phyloP scores from a whole-genome alignment of 495 filamentous ascomycete species.

The Penicillium fimorum region DNA sequence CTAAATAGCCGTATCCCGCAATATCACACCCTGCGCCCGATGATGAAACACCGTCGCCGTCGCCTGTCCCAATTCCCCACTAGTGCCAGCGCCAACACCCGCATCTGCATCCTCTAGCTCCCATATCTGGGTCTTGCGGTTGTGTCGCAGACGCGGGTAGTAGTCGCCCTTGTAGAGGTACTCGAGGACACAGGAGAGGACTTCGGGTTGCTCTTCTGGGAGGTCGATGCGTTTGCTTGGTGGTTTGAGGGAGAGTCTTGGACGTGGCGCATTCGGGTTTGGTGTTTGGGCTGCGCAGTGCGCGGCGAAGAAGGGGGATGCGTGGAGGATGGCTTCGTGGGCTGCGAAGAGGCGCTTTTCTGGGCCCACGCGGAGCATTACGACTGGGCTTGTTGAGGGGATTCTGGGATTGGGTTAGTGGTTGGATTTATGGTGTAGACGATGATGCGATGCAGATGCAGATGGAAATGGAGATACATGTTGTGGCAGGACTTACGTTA shows the following conservation, averaged over 20 bases:
- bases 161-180: conserved; percentile 96
- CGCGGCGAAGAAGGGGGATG: conserved; percentile 72
- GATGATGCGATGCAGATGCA: background rate
- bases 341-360: conserved; percentile 84
- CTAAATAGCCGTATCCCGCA: conserved; percentile 90
- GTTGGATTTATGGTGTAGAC: background rate
- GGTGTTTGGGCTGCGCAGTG: conserved; percentile 19
- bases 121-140: conserved; percentile 65
- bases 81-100: conserved; percentile 34
- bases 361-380: conserved; percentile 75
- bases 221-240: conserved; percentile 69
- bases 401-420: background rate
- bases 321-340: conserved; percentile 78
- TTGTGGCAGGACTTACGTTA: conserved; percentile 36
- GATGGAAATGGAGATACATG: background rate
- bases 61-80: conserved; percentile 23
- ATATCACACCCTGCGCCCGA: conserved; percentile 61
- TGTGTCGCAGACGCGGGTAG: conserved; percentile 71
- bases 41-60: conserved; percentile 66
- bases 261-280: conserved; percentile 15
- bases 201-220: conserved; percentile 81
- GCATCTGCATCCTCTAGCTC: conserved; percentile 60
- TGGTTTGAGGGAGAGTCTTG: conserved; percentile 17
- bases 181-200: conserved; percentile 87
- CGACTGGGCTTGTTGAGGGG: conserved; percentile 63